Evolutionary conservation across 2,329 filamentous ascomycete genomes (phyloP).

Genomic region (Capronia americana): DNA sequence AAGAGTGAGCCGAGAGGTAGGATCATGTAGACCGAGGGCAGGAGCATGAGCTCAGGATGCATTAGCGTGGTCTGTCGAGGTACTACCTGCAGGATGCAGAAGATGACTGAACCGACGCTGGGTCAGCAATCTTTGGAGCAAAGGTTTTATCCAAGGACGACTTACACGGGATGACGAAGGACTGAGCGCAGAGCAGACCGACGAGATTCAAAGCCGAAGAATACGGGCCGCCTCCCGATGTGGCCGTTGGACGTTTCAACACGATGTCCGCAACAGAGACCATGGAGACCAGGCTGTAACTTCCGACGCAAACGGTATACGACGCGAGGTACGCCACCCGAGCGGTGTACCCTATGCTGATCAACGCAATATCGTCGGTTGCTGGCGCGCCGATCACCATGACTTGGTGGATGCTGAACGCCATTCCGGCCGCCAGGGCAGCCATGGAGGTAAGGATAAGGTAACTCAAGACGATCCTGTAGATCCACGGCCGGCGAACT

Average conservation of each 20-base stretch:
- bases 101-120: slow-evolving; percentile 27
- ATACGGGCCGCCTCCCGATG: slow-evolving; percentile 27
- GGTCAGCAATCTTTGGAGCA: not conserved
- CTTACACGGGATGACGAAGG: slow-evolving; percentile 35
- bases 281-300: slow-evolving; percentile 31
- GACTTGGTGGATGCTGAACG: slow-evolving; percentile 29
- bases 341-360: not conserved
- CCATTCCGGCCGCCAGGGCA: slow-evolving; percentile 17
- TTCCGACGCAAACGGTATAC: slow-evolving; percentile 31
- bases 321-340: slow-evolving; percentile 23
- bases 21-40: slow-evolving; percentile 33
- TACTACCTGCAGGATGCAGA: slow-evolving; percentile 32
- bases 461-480: slow-evolving; percentile 27
- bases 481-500: slow-evolving; percentile 17
- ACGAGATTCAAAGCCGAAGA: slow-evolving; percentile 35
- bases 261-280: slow-evolving; percentile 31
- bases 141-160: not conserved
- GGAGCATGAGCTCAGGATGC: slow-evolving; percentile 29
- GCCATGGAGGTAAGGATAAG: slow-evolving; percentile 24
- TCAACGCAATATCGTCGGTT: not conserved
- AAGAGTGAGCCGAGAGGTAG: slow-evolving; percentile 34
- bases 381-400: slow-evolving; percentile 13
- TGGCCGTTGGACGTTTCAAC: slow-evolving; percentile 28
- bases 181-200: slow-evolving; percentile 32
- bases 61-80: slow-evolving; percentile 11